Conservation (phyloP, 305 asterid species). For the Fraxinus ornus region DNA sequence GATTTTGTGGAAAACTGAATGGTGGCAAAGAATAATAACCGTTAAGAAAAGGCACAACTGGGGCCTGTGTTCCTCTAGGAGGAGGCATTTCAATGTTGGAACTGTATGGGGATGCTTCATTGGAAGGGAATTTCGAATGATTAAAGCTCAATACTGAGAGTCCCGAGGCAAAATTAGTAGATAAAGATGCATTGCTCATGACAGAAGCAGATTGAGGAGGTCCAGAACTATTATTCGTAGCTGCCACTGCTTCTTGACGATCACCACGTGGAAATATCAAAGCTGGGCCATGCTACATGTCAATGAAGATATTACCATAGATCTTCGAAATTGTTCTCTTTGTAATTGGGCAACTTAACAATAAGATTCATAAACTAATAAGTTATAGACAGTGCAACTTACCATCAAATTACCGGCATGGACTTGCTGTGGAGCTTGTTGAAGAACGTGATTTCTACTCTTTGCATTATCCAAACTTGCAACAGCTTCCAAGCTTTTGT, state of each 20-base stretch:
- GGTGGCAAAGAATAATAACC: constrained; percentile 35
- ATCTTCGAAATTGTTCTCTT: not conserved
- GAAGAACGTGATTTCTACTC: constrained; percentile 30
- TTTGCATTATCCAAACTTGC: constrained; percentile 22
- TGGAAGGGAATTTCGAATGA: constrained; percentile 31
- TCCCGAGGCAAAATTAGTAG: constrained; percentile 32
- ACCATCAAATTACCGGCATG: constrained; percentile 44
- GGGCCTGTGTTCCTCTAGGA: constrained; percentile 31
- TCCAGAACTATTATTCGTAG: constrained; percentile 32
- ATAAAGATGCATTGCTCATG: constrained; percentile 28
- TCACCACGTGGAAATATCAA: constrained; percentile 38
- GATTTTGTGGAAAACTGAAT: constrained; percentile 32
- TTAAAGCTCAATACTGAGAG: constrained; percentile 31
- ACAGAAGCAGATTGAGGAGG: constrained; percentile 33
- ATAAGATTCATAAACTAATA: not conserved
- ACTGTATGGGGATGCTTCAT: constrained; percentile 36
- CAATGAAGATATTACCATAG: constrained; percentile 8
- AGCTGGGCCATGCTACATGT: constrained; percentile 39
- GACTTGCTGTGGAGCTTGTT: constrained; percentile 42
- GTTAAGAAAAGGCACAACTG: constrained; percentile 33
- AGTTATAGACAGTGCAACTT: constrained; percentile 15
- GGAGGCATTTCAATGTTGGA: constrained; percentile 36
- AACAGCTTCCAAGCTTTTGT: constrained; percentile 39
- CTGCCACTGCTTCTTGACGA: constrained; percentile 32
- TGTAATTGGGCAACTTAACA: constrained; percentile 7